Conservation (phyloP, 2,329 filamentous ascomycete species). For the Pestalotiopsis sp. region DNA sequence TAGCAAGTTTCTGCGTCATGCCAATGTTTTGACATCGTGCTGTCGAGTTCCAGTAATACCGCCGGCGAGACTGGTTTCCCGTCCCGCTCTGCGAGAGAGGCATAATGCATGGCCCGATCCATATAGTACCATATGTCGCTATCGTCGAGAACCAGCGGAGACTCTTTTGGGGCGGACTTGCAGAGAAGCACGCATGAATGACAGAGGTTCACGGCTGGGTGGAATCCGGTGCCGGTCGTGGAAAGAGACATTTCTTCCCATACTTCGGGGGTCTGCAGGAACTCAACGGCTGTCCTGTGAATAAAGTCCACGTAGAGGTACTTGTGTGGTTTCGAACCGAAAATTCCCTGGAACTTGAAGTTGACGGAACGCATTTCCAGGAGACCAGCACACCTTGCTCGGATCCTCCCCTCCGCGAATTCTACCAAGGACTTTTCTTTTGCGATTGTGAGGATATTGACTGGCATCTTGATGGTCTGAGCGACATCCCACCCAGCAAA, state of each 20-base stretch:
- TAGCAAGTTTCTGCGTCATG: background rate
- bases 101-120: slow-evolving; percentile 7
- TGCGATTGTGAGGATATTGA: background rate
- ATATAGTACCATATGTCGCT: slow-evolving; percentile 7
- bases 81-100: background rate
- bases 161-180: background rate
- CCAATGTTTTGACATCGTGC: background rate
- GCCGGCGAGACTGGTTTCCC: background rate
- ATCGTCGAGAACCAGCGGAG: background rate
- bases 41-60: background rate
- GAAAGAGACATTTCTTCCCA: background rate
- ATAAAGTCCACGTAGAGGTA: slow-evolving; percentile 9
- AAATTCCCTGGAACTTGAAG: background rate
- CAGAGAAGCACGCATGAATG: slow-evolving; percentile 5
- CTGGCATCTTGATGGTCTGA: background rate
- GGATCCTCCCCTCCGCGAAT: background rate
- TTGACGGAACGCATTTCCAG: background rate
- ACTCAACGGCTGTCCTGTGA: slow-evolving; percentile 6
- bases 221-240: background rate
- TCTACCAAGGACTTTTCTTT: background rate
- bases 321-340: background rate
- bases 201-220: background rate
- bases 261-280: background rate
- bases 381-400: background rate
- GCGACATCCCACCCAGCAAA: background rate